A percentile compares a stretch with the other conserved stretches of the same genome.
phyloP scores from a whole-genome alignment of 371 early-diverging fungal species.

The Capillidium rhysosporum region DNA sequence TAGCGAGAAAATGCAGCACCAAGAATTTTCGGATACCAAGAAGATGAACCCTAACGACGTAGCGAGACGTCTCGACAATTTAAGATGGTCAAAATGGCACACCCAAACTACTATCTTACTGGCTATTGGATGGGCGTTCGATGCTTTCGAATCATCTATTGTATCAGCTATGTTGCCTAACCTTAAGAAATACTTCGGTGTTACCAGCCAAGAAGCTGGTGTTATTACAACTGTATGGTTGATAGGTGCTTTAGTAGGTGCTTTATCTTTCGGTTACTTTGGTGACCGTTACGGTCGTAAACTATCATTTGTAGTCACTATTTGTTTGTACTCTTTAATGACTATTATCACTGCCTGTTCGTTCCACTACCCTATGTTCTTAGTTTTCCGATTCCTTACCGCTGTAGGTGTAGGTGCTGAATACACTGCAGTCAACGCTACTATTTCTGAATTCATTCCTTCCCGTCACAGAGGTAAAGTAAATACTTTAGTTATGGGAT shows the following conservation, averaged over 20 bases:
- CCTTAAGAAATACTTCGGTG: constrained; percentile 6
- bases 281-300: constrained; percentile 7
- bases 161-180: constrained; percentile 3
- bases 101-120: constrained; percentile 3
- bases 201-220: constrained; percentile 3
- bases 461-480: constrained; percentile 7
- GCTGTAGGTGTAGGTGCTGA: constrained; percentile 10
- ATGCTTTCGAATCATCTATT: constrained; percentile 7
- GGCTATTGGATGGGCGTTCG: constrained; percentile 8
- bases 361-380: constrained; percentile 3
- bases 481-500: constrained; percentile 7
- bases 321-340: constrained; percentile 6
- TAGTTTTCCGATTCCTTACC: constrained; percentile 8
- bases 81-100: constrained; percentile 1
- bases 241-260: constrained; percentile 7
- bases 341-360: constrained; percentile 7
- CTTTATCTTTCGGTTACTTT: constrained; percentile 7
- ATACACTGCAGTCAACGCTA: constrained; percentile 8
- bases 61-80: not conserved
- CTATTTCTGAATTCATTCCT: constrained; percentile 8
- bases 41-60: constrained; percentile 1
- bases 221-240: constrained; percentile 8
- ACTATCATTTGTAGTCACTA: constrained; percentile 6
- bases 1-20: too few species aligned
- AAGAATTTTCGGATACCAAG: too few species aligned